Percentiles rank a stretch among this genome's conserved stretches.
Evolutionary conservation across 2,329 filamentous ascomycete genomes (phyloP).

Genomic region (Pseudogymnoascus sp.): DNA sequence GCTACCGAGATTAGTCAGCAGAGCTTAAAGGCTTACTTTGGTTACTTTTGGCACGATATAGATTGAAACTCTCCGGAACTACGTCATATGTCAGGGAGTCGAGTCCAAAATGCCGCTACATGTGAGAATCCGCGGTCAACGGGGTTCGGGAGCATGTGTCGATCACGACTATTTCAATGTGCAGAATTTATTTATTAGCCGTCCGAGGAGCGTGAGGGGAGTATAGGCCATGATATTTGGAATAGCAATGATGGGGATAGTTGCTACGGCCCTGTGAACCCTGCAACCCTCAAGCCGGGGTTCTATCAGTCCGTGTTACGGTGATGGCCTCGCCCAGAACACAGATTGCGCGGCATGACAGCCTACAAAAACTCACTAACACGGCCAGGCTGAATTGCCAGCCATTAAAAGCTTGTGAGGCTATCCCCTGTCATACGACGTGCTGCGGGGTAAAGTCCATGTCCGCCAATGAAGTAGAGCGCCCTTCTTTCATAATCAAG

Average conservation of each 20-base stretch:
- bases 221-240: neutral
- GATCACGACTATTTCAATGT: neutral
- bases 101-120: neutral
- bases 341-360: neutral
- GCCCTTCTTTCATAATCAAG: neutral
- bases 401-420: neutral
- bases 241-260: neutral
- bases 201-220: neutral
- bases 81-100: neutral
- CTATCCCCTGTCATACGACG: neutral
- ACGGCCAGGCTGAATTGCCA: neutral
- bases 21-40: neutral
- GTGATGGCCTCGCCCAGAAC: neutral
- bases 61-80: neutral
- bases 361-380: neutral
- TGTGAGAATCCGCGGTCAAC: neutral
- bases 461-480: neutral
- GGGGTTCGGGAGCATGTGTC: neutral
- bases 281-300: neutral
- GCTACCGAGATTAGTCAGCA: conserved; percentile 5
- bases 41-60: neutral
- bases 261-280: neutral
- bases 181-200: neutral
- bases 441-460: neutral
- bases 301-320: neutral